These are phyloP conservation scores for Diospyros kaki DNA, from an alignment of 148 eudicot species.

Conservation along the genomic window DNA sequence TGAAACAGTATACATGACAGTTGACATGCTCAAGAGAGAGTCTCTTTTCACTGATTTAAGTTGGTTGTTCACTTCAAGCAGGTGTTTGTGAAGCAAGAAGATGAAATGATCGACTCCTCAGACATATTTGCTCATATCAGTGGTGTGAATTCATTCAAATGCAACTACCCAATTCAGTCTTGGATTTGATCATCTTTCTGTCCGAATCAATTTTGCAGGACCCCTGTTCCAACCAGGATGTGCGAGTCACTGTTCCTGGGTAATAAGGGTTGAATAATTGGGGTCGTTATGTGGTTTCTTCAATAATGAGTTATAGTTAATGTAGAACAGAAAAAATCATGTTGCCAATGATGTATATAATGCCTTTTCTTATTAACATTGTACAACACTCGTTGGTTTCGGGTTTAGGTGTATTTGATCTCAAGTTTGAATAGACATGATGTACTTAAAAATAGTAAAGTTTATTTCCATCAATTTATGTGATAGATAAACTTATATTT, in stretches of 20 bases:
- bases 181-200: conserved; percentile 44
- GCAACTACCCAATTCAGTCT: conserved; percentile 71
- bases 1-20: too few relatives aligned
- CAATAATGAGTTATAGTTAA: background rate
- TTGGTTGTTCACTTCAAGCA: conserved; percentile 8
- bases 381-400: background rate
- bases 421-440: too few relatives aligned
- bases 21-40: too few relatives aligned
- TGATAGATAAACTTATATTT: too few relatives aligned
- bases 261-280: conserved; percentile 13
- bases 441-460: too few relatives aligned
- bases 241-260: background rate
- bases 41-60: background rate
- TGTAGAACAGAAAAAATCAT: background rate
- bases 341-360: too few relatives aligned
- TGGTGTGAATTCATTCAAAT: conserved; percentile 82
- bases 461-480: too few relatives aligned
- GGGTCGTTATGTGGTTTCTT: background rate
- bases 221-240: conserved; percentile 13
- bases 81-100: conserved; percentile 57
- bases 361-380: too few relatives aligned
- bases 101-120: conserved; percentile 58
- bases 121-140: conserved; percentile 78
- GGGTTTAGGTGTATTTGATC: too few relatives aligned
- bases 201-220: conserved; percentile 14